Conservation (phyloP, 2,329 filamentous ascomycete genomes). For the Magnaporthiopsis rhizophila region DNA sequence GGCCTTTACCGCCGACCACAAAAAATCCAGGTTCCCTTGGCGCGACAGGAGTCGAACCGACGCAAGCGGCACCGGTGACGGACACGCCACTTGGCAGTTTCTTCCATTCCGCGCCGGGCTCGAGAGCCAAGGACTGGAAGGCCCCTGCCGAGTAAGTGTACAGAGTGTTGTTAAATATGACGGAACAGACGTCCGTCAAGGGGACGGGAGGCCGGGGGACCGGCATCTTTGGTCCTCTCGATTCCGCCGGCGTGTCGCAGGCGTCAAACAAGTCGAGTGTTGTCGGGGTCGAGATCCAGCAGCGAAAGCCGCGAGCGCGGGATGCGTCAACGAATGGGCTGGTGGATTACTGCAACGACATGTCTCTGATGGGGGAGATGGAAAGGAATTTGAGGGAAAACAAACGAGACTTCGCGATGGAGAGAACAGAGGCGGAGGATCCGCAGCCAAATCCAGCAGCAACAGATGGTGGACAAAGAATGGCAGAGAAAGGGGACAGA, state of each 20-base stretch:
- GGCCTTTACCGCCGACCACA: constrained; percentile 66
- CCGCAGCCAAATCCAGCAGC: background rate
- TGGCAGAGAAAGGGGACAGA: background rate
- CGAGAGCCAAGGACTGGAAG: constrained; percentile 66
- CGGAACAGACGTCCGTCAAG: constrained; percentile 72
- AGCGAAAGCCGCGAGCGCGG: background rate
- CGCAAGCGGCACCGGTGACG: constrained; percentile 70
- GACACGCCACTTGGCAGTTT: constrained; percentile 55
- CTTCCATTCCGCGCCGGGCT: constrained; percentile 65
- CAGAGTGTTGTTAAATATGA: constrained; percentile 71
- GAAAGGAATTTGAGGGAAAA: background rate
- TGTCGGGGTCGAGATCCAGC: background rate
- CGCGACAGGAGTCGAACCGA: constrained; percentile 57
- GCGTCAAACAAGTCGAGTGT: background rate
- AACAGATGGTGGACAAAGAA: background rate
- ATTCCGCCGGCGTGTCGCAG: background rate
- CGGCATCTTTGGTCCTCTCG: constrained; percentile 46
- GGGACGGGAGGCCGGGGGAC: constrained; percentile 61
- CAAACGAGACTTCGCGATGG: background rate
- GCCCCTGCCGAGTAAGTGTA: constrained; percentile 72
- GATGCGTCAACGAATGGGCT: background rate
- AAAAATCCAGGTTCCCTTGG: constrained; percentile 58
- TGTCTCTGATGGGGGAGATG: background rate
- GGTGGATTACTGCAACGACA: constrained; percentile 7
- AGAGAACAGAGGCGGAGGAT: background rate